Evolutionary conservation across 2,329 filamentous ascomycete species (phyloP), one percentile per base, ranked within the genome.

Genomic region (Beauveria brongniartii): DNA sequence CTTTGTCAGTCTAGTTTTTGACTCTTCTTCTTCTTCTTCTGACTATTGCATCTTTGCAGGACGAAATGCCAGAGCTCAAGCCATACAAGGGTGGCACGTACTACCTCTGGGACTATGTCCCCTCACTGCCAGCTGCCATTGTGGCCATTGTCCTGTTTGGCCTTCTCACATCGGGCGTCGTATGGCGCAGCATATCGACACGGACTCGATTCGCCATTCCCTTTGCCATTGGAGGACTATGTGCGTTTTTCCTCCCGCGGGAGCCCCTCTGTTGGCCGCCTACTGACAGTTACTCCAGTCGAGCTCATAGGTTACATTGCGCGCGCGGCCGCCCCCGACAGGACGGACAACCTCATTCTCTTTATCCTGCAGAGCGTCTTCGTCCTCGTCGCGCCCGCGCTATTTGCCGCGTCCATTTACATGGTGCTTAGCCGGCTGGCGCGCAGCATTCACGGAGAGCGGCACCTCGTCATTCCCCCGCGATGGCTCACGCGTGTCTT

Each of bases 401-500:
- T 81, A 50, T 79, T 77, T 67, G 78, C 79, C 28, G 80, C 80
- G 3, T 74, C 77, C 9, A 75, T 81, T 46, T 81, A 82, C 73
- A 81, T 81, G 78, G 73, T 74, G 12, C 73, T 81, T 3, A 76
- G 76, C 7, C 72, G 79, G 12, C 66, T 80, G 28, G 75, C 80
- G 57, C 68, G 67, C 16, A 70, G 72, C 52, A 70, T 77, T 4
- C 70, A 71, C 26, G 75, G 70, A 28, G 70, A 75, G 58, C 56
- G 64, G 0, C 69, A 70, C 59, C 72, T 72, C 1, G 55, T 75
- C 37, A 68, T 77, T 22, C 68, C 63, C 7, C 65, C 70, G 20
- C 63, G 62, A 8, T 78, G 77, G 74, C 68, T 85, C 6, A 84
- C 82, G 3, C 80, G 76, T 59, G 72, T 80, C 41, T 86, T 86